These are phyloP conservation scores for Arxiozyma heterogenica DNA, from an alignment of 1,139 yeast genomes.

Conservation along the genomic window DNA sequence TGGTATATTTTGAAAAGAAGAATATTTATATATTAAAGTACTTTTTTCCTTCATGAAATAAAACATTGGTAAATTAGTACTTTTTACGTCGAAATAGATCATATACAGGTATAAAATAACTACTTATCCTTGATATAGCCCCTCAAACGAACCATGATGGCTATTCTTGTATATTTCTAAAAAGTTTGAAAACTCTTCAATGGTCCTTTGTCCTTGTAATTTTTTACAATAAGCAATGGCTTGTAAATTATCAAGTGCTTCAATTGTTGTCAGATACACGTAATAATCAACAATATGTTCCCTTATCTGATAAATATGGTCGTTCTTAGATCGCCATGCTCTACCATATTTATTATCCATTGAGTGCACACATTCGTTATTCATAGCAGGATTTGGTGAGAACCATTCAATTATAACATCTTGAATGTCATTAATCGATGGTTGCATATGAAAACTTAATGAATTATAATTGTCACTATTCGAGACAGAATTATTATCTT, in stretches of 20 bases:
- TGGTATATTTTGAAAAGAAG: too few relatives aligned
- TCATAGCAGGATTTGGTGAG: constrained; percentile 25
- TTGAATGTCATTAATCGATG: constrained; percentile 17
- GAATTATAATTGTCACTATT: background rate
- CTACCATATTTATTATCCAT: constrained; percentile 26
- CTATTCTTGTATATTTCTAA: constrained; percentile 21
- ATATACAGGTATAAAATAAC: background rate
- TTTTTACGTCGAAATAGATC: background rate
- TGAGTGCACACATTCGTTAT: constrained; percentile 25
- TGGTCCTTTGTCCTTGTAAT: constrained; percentile 6
- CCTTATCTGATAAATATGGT: constrained; percentile 21
- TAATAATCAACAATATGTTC: constrained; percentile 27
- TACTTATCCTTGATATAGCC: constrained; percentile 7
- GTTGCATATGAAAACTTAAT: constrained; percentile 13
- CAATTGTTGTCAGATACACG: constrained; percentile 23
- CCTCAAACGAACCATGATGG: constrained; percentile 17
- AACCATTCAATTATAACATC: constrained; percentile 28
- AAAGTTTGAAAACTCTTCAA: constrained; percentile 14
- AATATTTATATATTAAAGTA: too few relatives aligned
- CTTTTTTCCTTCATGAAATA: too few relatives aligned
- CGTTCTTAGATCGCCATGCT: constrained; percentile 22
- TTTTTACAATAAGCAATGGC: constrained; percentile 24
- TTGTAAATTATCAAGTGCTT: constrained; percentile 16
- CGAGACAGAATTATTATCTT: background rate
- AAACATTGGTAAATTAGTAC: too few relatives aligned